Percentiles rank a stretch among this genome's conserved stretches.
These are phyloP conservation scores for Bertia moriformis DNA, from an alignment of 2,329 filamentous ascomycete species.

Conservation along the genomic window DNA sequence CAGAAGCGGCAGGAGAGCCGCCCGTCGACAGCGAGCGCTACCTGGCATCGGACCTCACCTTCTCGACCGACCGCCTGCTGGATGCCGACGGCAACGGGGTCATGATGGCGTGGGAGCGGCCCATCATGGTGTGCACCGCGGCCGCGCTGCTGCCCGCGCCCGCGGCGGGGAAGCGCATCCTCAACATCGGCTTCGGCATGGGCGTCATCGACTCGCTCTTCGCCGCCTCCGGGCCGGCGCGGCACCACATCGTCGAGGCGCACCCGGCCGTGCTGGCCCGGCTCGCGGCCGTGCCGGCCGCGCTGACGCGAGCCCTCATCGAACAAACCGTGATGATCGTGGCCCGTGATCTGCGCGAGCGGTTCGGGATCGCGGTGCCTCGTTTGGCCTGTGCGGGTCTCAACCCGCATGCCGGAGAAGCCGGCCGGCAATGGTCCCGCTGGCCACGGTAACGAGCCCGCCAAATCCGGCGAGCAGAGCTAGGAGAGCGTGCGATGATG, in stretches of 20 bases:
- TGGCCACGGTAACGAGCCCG: no score
- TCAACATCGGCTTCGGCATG: slow-evolving; percentile 86
- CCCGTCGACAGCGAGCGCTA: slow-evolving; percentile 52
- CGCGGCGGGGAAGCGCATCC: slow-evolving; percentile 44
- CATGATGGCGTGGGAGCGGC: slow-evolving; percentile 87
- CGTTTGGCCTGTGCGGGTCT: no score
- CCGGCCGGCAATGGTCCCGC: no score
- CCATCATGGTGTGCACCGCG: slow-evolving; percentile 70
- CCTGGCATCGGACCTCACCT: slow-evolving; percentile 51
- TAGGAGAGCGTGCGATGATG: no score
- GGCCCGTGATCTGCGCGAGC: no score
- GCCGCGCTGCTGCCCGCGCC: slow-evolving; percentile 38
- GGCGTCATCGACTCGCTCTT: slow-evolving; percentile 74
- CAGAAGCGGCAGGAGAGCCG: slow-evolving; percentile 12
- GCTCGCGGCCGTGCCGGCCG: slow-evolving; percentile 24
- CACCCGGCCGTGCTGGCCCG: slow-evolving; percentile 63
- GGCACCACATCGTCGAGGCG: slow-evolving; percentile 76
- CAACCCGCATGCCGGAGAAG: no score
- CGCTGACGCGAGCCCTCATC: no score
- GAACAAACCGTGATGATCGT: no score
- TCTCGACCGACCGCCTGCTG: slow-evolving; percentile 52
- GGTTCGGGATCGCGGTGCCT: no score
- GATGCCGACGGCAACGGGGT: slow-evolving; percentile 68
- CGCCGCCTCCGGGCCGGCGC: slow-evolving; percentile 46
- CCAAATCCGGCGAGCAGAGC: no score